These are phyloP conservation scores for Sclerotinia spermophila DNA, from an alignment of 2,329 filamentous ascomycete species.

Conservation along the genomic window DNA sequence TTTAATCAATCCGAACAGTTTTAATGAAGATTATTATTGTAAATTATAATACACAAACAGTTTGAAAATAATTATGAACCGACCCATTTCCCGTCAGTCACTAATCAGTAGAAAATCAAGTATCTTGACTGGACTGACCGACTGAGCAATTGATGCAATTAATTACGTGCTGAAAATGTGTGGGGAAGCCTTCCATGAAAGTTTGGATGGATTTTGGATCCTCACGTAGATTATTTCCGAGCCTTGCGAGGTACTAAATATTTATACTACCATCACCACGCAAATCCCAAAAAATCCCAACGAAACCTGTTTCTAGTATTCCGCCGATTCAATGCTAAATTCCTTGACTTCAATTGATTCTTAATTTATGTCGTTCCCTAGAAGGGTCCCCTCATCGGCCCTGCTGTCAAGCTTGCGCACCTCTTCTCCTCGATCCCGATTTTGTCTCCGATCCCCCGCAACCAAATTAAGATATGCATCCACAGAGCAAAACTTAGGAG, in stretches of 20 bases:
- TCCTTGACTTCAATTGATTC: not conserved
- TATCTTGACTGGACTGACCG: not conserved
- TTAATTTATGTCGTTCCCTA: slow-evolving; percentile 28
- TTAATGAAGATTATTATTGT: not conserved
- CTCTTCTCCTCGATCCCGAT: slow-evolving; percentile 17
- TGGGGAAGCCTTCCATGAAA: not conserved
- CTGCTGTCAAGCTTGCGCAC: slow-evolving; percentile 27
- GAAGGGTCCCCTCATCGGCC: slow-evolving; percentile 29
- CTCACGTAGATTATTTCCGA: not conserved
- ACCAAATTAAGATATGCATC: slow-evolving; percentile 29
- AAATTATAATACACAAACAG: not conserved
- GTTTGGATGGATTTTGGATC: not conserved
- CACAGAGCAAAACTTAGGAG: slow-evolving; percentile 25
- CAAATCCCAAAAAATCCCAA: not conserved
- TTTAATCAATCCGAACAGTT: not conserved
- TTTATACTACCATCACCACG: slow-evolving; percentile 3
- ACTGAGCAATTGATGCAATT: slow-evolving; percentile 2
- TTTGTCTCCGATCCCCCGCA: slow-evolving; percentile 24
- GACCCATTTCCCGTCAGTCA: not conserved
- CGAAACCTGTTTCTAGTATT: not conserved
- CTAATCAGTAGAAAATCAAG: not conserved
- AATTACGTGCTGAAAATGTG: slow-evolving; percentile 15
- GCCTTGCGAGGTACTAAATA: not conserved
- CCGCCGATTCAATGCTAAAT: not conserved
- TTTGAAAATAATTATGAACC: not conserved